Percentiles rank a stretch among this genome's conserved stretches.
phyloP scores from a whole-genome alignment of 176 grass and related monocot genomes.

The Bromus sterilis region DNA sequence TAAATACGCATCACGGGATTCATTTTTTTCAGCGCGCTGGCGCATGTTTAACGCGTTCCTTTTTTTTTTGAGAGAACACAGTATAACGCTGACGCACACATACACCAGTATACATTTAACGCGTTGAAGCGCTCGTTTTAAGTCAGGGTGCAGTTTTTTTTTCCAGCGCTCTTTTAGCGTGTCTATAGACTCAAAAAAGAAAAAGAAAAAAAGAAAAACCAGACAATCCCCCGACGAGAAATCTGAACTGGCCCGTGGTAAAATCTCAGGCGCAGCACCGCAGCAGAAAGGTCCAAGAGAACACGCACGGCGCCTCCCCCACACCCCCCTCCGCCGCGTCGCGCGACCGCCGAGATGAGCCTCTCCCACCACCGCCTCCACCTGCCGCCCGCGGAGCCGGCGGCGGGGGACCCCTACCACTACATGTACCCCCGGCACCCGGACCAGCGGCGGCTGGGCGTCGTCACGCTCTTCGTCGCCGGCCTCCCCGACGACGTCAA shows the following conservation, averaged over 20 bases:
- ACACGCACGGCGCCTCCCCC: not conserved
- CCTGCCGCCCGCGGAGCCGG: not conserved
- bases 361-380: constrained; percentile 24
- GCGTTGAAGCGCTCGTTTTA: too few relatives aligned
- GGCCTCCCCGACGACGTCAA: constrained; percentile 81
- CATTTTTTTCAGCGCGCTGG: too few relatives aligned
- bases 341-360: constrained; percentile 25
- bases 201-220: not conserved
- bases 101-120: too few relatives aligned
- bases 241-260: not conserved
- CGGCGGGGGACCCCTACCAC: constrained; percentile 30
- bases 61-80: too few relatives aligned
- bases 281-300: not conserved
- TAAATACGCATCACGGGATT: too few relatives aligned
- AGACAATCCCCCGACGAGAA: not conserved
- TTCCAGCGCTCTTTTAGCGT: too few relatives aligned
- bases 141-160: too few relatives aligned
- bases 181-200: too few relatives aligned
- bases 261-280: not conserved
- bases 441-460: constrained; percentile 29
- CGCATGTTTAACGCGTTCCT: too few relatives aligned
- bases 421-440: constrained; percentile 27
- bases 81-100: too few relatives aligned
- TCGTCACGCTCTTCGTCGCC: constrained; percentile 76
- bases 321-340: not conserved